Evolutionary conservation across 139 green algal species (phyloP).

Genomic region (Coelastrella sp.): DNA sequence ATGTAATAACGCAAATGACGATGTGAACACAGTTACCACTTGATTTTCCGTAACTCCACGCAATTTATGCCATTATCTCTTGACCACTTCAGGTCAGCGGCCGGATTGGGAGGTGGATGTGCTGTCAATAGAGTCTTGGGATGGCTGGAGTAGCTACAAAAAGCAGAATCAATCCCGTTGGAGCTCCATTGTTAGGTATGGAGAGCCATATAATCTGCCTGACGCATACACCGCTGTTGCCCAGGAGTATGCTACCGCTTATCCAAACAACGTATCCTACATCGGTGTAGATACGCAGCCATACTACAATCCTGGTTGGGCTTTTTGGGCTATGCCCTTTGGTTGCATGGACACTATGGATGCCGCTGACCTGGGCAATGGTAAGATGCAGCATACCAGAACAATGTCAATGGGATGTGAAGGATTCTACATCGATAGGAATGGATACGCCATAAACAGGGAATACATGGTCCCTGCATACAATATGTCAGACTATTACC

Average conservation of each 20-base stretch:
- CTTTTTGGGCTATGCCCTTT: constrained; percentile 24
- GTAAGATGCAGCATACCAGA: background rate
- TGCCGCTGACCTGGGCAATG: background rate
- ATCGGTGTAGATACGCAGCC: background rate
- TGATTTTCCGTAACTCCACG: too few relatives aligned
- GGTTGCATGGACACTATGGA: constrained; percentile 15
- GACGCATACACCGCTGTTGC: background rate
- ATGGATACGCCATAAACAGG: constrained; percentile 10
- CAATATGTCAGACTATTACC: constrained; percentile 29
- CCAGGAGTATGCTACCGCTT: background rate
- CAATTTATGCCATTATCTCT: background rate
- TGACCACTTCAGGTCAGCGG: background rate
- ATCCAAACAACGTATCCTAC: background rate
- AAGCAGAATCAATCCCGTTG: background rate
- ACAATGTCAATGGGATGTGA: background rate
- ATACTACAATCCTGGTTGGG: constrained; percentile 16
- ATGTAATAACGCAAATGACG: too few relatives aligned
- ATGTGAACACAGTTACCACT: background rate
- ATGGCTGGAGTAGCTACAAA: background rate
- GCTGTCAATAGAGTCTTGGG: constrained; percentile 12
- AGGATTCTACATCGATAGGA: background rate
- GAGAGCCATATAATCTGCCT: background rate
- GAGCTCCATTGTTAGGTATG: background rate
- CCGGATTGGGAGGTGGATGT: background rate
- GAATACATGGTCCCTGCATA: constrained; percentile 29